Base-by-base conservation (phyloP, 306 rosid species). In the Psophocarpus tetragonolobus region DNA sequence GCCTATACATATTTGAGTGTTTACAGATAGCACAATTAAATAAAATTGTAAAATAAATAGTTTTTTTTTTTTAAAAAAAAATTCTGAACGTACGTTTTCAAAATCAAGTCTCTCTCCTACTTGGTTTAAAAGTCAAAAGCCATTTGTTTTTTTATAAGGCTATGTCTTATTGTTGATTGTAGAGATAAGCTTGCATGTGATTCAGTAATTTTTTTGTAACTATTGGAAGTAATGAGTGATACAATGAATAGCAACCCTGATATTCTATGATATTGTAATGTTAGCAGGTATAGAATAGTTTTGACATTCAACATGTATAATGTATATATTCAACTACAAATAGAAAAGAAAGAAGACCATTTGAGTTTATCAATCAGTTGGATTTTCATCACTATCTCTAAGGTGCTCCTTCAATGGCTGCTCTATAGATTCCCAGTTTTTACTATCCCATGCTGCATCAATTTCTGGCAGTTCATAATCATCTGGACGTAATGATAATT, bases 401-500 rank as follows among this genome's bases (percentile, higher is more conserved):
- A 91, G 91, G 66, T 89, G 93, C 80, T 86, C 96, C 68, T 95
- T 91, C 48, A 95, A 83, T 74, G 91, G 84, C 56, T 91, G 94
- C 30, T 83, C 86, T 7, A 82, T 82, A 32, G 54, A 57, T 84
- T 87, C 92, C 92, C 94, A 89, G 62, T 84, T 86, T 66, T 81
- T 82, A 68, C 73, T 85, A 38, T 87, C 87, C 99, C 99, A 95
- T 63, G 87, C 81, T 78, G 88, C 65, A 82, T 95, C 90, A 30
- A 83, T 79, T 58, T 92, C 88, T 3, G 97, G 97, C 23, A 92
- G 79, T 68, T 80, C 87, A 84, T 86, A 95, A 12, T 91, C 96
- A 69, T 95, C 97, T 15, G 99, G 97, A 26, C 79, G 87, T 61
- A 92, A 78, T 77, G 99, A 95, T 69, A 92, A 84, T 79, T 92